Conservation (phyloP, 2,329 filamentous ascomycete genomes). For the Aspergillus jensenii region DNA sequence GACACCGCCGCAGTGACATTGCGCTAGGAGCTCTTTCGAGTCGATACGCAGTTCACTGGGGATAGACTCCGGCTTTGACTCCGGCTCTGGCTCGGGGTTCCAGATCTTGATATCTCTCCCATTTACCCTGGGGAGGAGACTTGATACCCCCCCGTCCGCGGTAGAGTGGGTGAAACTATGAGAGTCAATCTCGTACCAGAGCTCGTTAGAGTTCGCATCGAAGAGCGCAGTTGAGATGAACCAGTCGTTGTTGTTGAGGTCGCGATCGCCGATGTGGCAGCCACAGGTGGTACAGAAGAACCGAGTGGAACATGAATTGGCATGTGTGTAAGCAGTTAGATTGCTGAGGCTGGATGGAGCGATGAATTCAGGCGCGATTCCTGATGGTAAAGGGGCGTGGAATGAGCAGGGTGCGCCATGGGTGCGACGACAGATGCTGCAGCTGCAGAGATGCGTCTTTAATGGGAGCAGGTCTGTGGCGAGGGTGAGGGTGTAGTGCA, state of each 20-base stretch:
- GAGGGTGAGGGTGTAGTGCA: constrained; percentile 37
- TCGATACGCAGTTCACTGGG: no score
- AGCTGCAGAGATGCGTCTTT: constrained; percentile 45
- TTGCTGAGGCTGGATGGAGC: constrained; percentile 19
- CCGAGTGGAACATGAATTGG: constrained; percentile 25
- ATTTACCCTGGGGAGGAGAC: constrained; percentile 17
- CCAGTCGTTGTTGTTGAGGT: constrained; percentile 12
- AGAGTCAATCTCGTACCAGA: constrained; percentile 14
- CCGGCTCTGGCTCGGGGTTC: not conserved
- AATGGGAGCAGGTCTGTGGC: constrained; percentile 36
- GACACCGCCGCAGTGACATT: constrained; percentile 49
- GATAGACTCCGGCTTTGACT: no score
- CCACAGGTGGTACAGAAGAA: constrained; percentile 49
- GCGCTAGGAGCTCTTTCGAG: constrained; percentile 29
- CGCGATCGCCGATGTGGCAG: constrained; percentile 31
- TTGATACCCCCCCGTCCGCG: constrained; percentile 18
- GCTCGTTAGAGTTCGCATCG: constrained; percentile 8
- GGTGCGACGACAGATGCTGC: constrained; percentile 43
- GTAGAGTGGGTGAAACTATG: constrained; percentile 22
- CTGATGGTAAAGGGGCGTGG: constrained; percentile 23
- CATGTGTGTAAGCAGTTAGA: constrained; percentile 31
- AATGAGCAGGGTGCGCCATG: constrained; percentile 36
- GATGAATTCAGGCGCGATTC: constrained; percentile 23
- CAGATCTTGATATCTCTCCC: constrained; percentile 14
- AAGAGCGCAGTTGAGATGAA: no score